A percentile compares a stretch with the other conserved stretches of the same genome.
These are phyloP conservation scores for Capsicum baccatum DNA, from an alignment of 257 asterid species.

Conservation along the genomic window DNA sequence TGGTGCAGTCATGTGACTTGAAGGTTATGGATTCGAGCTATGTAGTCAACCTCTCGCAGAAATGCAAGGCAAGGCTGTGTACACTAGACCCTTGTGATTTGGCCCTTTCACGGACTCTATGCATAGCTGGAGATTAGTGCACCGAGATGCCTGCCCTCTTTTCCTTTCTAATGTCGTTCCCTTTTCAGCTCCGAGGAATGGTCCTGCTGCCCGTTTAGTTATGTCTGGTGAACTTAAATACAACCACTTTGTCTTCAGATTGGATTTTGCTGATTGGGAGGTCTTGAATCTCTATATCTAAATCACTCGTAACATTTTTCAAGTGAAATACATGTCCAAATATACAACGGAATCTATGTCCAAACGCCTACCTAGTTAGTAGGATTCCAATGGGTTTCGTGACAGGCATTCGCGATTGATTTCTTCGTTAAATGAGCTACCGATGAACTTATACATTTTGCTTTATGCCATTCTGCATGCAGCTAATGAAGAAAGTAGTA, in stretches of 20 bases:
- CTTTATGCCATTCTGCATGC: too few species aligned
- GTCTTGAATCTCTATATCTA: conserved; percentile 31
- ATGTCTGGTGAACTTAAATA: conserved; percentile 42
- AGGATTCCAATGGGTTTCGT: neutral
- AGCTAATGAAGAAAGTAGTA: conserved; percentile 40
- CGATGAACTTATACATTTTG: too few species aligned
- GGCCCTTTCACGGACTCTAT: neutral
- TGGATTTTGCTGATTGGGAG: conserved; percentile 67
- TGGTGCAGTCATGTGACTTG: too few species aligned
- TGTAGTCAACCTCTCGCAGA: neutral
- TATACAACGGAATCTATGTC: too few species aligned
- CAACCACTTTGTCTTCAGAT: conserved; percentile 56
- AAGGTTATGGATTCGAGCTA: too few species aligned
- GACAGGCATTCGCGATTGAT: neutral
- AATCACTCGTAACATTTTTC: neutral
- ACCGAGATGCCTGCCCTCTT: too few species aligned
- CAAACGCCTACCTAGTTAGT: neutral
- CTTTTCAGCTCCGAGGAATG: conserved; percentile 53
- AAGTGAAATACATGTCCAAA: neutral
- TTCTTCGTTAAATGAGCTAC: neutral
- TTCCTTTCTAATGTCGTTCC: neutral
- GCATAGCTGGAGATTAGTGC: neutral
- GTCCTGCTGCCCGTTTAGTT: conserved; percentile 47
- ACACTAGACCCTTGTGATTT: neutral
- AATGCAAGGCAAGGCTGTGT: neutral